Evolutionary conservation across 345 rosid species (phyloP), one percentile per base, ranked within the genome.

Genomic region (Euphorbia peplus): DNA sequence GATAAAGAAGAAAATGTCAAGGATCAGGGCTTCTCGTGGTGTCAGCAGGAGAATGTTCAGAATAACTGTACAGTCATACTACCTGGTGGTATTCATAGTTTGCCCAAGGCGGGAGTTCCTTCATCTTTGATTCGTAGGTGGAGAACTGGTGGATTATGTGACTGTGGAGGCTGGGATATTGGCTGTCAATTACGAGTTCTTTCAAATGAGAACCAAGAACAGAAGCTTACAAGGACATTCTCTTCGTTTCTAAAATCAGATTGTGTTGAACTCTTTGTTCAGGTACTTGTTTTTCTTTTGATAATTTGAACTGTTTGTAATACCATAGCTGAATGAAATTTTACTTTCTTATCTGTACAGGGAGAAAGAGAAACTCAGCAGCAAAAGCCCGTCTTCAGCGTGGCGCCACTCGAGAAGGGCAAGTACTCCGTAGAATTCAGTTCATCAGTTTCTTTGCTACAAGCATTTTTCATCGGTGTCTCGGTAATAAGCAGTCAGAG

Each of bases 81-180:
- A 80, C 95, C 98, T 5, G 81, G 86, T n/a, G 98, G 88, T 55
- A 58, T 76, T 25, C 98, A 93, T 79, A 78, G 96, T 69, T 63
- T 90, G 67, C 93, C 95, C 32, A 77, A 70, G 74, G 79, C 83
- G 69, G 79, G 88, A 53, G 75, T 59, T 16, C 98, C 93, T 73
- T 78, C 91, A 4, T 82, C 92, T 32, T 70, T 93, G 83, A 76
- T 90, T 71, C 78, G 87, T 7, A 72, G 97, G 52, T 93, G 96
- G 96, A 86, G 57, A 70, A 73, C 86, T 4, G 88, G 92, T 72
- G 97, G 96, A 71, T 64, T 78, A 21, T 93, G 98, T 32, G 97
- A 93, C 69, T 93, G 97, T 57, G 98, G 98, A 58, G 98, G 98
- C 24, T 93, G 98, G 98, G 98, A 93, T 80, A 80, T 89, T 18